Evolutionary conservation across 2,329 filamentous ascomycete species (phyloP).

Genomic region (Colletotrichum abscissum): DNA sequence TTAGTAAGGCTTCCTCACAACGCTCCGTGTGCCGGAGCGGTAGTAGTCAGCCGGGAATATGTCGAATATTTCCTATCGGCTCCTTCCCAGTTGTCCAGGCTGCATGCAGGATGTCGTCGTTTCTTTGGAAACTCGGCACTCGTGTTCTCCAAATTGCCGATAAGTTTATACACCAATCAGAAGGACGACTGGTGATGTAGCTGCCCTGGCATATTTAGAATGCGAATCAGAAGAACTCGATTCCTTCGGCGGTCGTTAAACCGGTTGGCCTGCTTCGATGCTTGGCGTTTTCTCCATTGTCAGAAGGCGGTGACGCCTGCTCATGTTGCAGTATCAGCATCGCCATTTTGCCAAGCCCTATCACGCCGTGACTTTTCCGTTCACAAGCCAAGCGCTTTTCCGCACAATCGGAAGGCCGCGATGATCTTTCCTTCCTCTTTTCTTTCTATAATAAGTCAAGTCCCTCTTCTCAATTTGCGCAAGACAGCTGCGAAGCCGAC

Average conservation of each 20-base stretch:
- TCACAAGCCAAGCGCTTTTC: background rate
- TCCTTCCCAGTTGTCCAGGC: background rate
- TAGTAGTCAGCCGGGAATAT: background rate
- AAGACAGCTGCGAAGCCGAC: no score
- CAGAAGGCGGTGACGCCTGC: conserved; percentile 1
- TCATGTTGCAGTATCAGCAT: conserved; percentile 7
- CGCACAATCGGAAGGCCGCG: background rate
- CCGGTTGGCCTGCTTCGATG: conserved; percentile 6
- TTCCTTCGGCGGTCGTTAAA: conserved; percentile 6
- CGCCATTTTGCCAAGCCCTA: conserved; percentile 30
- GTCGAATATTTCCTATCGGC: background rate
- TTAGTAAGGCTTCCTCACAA: no score
- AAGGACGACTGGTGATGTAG: background rate
- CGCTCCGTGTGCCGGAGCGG: conserved; percentile 1
- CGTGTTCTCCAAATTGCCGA: background rate
- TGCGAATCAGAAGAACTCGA: no score
- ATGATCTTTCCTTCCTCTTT: no score
- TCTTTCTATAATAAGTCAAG: no score
- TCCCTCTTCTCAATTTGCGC: no score
- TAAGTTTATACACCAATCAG: conserved; percentile 32
- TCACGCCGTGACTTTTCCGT: conserved; percentile 4
- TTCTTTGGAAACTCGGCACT: background rate
- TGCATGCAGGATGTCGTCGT: background rate
- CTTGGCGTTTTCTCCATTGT: conserved; percentile 4
- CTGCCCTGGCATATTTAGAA: no score